These are phyloP conservation scores for Beauveria pseudobassiana DNA, from an alignment of 2,329 filamentous ascomycete species.

Conservation along the genomic window DNA sequence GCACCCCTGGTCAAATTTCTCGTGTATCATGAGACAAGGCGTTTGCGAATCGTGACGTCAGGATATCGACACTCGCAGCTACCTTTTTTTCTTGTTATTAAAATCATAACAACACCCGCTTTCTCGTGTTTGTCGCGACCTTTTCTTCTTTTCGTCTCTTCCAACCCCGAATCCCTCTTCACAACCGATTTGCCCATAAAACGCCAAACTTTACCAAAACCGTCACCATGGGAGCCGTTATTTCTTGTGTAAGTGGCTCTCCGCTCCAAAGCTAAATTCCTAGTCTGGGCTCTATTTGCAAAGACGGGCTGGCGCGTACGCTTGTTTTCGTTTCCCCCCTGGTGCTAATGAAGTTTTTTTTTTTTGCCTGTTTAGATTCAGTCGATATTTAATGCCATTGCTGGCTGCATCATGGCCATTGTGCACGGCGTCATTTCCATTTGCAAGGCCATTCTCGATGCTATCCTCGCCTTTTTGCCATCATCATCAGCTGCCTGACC, in stretches of 20 bases:
- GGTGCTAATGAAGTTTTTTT: neutral
- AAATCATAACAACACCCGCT: neutral
- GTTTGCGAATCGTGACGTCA: slow-evolving; percentile 11
- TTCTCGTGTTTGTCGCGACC: too few species aligned
- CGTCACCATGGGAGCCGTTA: slow-evolving; percentile 65
- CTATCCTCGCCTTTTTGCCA: slow-evolving; percentile 57
- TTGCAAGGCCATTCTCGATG: slow-evolving; percentile 59
- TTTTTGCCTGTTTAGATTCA: slow-evolving; percentile 38
- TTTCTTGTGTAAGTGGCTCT: slow-evolving; percentile 66
- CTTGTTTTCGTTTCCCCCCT: neutral
- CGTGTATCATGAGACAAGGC: neutral
- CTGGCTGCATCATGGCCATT: slow-evolving; percentile 59
- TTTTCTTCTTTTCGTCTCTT: neutral
- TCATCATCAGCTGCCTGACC: slow-evolving; percentile 59
- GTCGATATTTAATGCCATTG: slow-evolving; percentile 56
- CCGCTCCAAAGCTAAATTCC: neutral
- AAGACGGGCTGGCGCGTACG: neutral
- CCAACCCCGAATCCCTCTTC: neutral
- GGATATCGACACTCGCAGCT: slow-evolving; percentile 2
- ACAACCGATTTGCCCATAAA: too few species aligned
- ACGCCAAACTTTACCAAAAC: slow-evolving; percentile 3
- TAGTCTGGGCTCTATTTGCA: neutral
- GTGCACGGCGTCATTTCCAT: slow-evolving; percentile 59
- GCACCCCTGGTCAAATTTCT: neutral
- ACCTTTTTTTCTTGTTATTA: neutral